Conservation (phyloP, 768 basidiomycete genomes). For the Austroboletus eburneus region DNA sequence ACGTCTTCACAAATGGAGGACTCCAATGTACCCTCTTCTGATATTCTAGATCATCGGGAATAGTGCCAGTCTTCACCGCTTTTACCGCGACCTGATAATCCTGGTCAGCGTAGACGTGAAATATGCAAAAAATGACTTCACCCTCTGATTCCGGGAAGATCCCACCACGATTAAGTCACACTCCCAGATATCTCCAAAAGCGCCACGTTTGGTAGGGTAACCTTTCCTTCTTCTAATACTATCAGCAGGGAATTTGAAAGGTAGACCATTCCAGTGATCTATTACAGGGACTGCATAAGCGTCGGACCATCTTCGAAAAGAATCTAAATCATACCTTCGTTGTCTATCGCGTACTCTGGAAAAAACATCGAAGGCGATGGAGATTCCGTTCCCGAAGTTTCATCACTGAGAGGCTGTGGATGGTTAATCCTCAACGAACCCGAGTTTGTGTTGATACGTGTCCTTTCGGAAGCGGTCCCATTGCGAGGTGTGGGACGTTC, state of each 20-base stretch:
- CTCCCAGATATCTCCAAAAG: slow-evolving; percentile 22
- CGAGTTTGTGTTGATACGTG: not conserved
- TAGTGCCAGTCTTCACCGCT: slow-evolving; percentile 2
- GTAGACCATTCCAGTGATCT: slow-evolving; percentile 1
- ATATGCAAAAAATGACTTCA: too few relatives aligned
- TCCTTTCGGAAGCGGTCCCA: not conserved
- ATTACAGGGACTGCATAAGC: too few relatives aligned
- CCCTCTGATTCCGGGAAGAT: too few relatives aligned
- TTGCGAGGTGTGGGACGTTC: slow-evolving; percentile 3
- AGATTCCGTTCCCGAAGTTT: not conserved
- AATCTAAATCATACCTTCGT: too few relatives aligned
- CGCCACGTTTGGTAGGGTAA: slow-evolving; percentile 9
- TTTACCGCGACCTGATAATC: slow-evolving; percentile 20
- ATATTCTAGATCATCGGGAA: not conserved
- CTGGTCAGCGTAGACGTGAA: not conserved
- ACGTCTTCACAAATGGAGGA: not conserved
- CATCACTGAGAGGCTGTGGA: slow-evolving; percentile 1
- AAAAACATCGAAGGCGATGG: slow-evolving; percentile 2
- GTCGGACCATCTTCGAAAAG: too few relatives aligned
- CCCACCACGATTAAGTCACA: slow-evolving; percentile 17
- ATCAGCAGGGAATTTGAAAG: slow-evolving; percentile 1
- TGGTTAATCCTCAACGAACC: not conserved
- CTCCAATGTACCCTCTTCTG: slow-evolving; percentile 12
- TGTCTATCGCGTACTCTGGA: slow-evolving; percentile 12
- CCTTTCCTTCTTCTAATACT: slow-evolving; percentile 1